Base-by-base conservation (phyloP, 2,329 filamentous ascomycete species). In the Exophiala lecanii-corni region DNA sequence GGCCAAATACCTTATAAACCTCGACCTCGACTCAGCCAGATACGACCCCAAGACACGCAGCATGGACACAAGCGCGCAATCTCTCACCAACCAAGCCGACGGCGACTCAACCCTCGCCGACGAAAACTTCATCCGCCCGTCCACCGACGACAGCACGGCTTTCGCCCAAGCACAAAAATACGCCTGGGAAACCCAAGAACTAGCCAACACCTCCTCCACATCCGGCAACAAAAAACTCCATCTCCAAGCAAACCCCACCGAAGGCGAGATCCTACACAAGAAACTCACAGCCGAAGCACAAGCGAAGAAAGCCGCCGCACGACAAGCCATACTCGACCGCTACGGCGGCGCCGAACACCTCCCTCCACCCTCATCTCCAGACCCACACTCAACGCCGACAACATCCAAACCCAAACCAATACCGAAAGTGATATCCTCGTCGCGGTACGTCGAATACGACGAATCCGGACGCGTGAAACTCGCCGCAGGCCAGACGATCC, bases 1-100 rank as follows among this genome's bases (percentile, higher is more conserved):
- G 1, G 92, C 92, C 16, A 97, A 96, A 60, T 98, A 98, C 62
- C 74, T 98, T 2, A 72, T 96, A 6, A 97, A 97, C 60, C 78
- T 98, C 19, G 92, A 98, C 60, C 75, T 95, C 2, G 92, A 98
- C 59, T 96, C 89, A 1, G 92, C 94, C 2, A 94, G 94, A 64
- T 98, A 98, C 67, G 91, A 98, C 59, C 92, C 92, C 0, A 98
- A 98, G 63, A 96, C 89, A 9, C 78, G 92, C 57, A 84, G 86
- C 6, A 87, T 98, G 74, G 87, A 94, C 59, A 81, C 79, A 50
- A 88, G 89, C 36, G 88, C 85, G 5, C 86, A 82, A 21, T 36
- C 49, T 4, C 36, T 41, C 18, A 78, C 78, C 16, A 88, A 94
- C 67, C 83, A 82, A 55, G 85, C 86, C 2, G 39, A 35, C 9